Evolutionary conservation across 495 filamentous ascomycete genomes (phyloP).

Genomic region (Neurospora africana): DNA sequence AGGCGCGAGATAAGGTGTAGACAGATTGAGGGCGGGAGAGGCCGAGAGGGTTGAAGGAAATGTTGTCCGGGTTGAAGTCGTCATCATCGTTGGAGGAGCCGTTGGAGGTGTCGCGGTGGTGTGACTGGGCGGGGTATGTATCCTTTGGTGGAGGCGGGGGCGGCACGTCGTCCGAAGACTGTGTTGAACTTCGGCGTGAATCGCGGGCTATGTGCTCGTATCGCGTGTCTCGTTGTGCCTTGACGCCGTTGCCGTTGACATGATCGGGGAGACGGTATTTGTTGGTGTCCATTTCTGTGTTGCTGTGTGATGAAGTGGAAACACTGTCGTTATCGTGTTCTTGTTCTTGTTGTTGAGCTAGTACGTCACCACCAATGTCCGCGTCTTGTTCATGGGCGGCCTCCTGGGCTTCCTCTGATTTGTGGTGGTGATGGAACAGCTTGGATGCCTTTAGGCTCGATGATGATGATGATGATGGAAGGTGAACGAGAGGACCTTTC

Average conservation of each 20-base stretch:
- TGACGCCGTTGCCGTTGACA: slow-evolving; percentile 50
- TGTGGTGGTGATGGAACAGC: slow-evolving; percentile 12
- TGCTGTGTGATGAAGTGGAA: slow-evolving; percentile 18
- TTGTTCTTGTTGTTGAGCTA: not conserved
- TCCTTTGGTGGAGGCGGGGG: slow-evolving; percentile 40
- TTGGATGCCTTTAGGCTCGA: slow-evolving; percentile 24
- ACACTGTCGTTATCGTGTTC: not conserved
- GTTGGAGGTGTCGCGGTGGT: slow-evolving; percentile 8
- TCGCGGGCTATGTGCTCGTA: slow-evolving; percentile 43
- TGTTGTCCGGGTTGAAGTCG: slow-evolving; percentile 30
- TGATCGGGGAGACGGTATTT: slow-evolving; percentile 57
- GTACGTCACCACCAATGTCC: not conserved
- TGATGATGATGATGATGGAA: slow-evolving; percentile 18
- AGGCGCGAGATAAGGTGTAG: slow-evolving; percentile 78
- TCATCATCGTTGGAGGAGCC: slow-evolving; percentile 10
- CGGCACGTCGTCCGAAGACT: slow-evolving; percentile 16
- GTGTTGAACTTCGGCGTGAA: slow-evolving; percentile 17
- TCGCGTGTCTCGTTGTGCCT: slow-evolving; percentile 40
- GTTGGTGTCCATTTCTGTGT: slow-evolving; percentile 46
- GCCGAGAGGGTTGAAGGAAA: slow-evolving; percentile 44
- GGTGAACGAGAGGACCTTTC: slow-evolving; percentile 40
- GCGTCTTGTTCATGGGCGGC: slow-evolving; percentile 1
- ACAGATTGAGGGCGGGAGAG: slow-evolving; percentile 63
- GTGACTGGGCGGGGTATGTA: slow-evolving; percentile 16
- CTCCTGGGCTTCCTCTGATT: slow-evolving; percentile 11